Base-by-base conservation (phyloP, 2,329 filamentous ascomycete species). In the Cryoendolithus antarcticus region DNA sequence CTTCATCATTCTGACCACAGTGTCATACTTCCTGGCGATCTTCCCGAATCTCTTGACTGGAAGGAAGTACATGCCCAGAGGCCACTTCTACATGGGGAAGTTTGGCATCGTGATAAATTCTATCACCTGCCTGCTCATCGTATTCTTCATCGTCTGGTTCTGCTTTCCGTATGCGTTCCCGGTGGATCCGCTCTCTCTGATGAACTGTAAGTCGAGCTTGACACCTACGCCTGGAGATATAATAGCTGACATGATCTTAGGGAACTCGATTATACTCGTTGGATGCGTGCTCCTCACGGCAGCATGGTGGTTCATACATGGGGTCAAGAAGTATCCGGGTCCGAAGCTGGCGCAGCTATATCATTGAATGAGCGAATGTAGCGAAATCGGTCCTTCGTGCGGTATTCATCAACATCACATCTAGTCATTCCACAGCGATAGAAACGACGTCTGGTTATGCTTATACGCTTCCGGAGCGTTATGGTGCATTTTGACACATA, bases 181-280 rank as follows among this genome's bases (percentile, higher is more conserved):
- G 2, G 54, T 56, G 9, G 40, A 35, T 28, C 45, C 48, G 1
- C 35, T 54, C 5, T 42, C 40, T 21, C 32, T 48, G n/a, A 52
- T 54, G 51, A 52, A 53, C 24, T 50, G 67, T 70, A 49, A 62
- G 66, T 60, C 10, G 3, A 11, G 5, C 6, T 19, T 21, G 21
- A 9, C 12, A 13, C 12, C 1, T 10, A 38, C 29, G 29, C 28
- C 11, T 2, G 43, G 66, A 63, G 66, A 12, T 67, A 58, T 19
- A 19, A 19, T 19, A 19, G 35, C 44, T 46, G 53, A 61, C 2
- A 45, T 34, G 65, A 19, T 68, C 9, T 62, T 66, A 53, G 62
- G 40, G 64, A 74, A 72, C 52, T 69, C 64, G 43, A 71, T 74
- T 3, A 71, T 74, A 40, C 53, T 74, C 13, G 65, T 65, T 11